These are phyloP conservation scores for Bothriochloa decipiens DNA, from an alignment of 176 grass and related monocot species.

Conservation along the genomic window DNA sequence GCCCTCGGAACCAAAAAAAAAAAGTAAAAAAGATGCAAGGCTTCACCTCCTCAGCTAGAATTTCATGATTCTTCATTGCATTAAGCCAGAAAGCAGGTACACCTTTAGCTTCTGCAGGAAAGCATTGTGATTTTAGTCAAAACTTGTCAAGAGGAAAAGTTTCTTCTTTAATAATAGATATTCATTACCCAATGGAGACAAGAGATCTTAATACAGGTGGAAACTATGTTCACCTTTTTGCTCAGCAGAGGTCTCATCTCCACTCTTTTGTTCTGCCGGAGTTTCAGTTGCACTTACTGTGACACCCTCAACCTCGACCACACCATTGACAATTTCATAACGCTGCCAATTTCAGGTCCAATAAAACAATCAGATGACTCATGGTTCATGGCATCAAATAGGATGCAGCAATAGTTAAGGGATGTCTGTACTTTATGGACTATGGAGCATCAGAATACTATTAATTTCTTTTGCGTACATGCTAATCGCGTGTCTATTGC, in stretches of 20 bases:
- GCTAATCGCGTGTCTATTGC: background rate
- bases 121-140: conserved; percentile 10
- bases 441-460: conserved; percentile 13
- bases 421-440: background rate
- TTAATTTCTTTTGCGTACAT: background rate
- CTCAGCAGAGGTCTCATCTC: conserved; percentile 16
- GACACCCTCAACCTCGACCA: conserved; percentile 71
- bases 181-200: background rate
- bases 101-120: conserved; percentile 64
- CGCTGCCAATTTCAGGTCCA: conserved; percentile 57
- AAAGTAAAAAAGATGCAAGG: background rate
- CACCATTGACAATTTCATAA: conserved; percentile 82
- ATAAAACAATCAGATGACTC: conserved; percentile 38
- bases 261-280: too few species aligned
- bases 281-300: background rate
- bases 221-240: conserved; percentile 39
- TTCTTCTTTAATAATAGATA: background rate
- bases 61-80: conserved; percentile 91
- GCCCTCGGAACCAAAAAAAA: background rate
- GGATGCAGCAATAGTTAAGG: background rate
- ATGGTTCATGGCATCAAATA: conserved; percentile 11
- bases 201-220: background rate
- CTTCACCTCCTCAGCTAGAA: conserved; percentile 82
- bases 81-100: conserved; percentile 96
- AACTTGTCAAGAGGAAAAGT: background rate